Percentiles rank a stretch among this genome's conserved stretches.
Evolutionary conservation across 345 rosid species (phyloP).

Genomic region (Rhizophora mangle): DNA sequence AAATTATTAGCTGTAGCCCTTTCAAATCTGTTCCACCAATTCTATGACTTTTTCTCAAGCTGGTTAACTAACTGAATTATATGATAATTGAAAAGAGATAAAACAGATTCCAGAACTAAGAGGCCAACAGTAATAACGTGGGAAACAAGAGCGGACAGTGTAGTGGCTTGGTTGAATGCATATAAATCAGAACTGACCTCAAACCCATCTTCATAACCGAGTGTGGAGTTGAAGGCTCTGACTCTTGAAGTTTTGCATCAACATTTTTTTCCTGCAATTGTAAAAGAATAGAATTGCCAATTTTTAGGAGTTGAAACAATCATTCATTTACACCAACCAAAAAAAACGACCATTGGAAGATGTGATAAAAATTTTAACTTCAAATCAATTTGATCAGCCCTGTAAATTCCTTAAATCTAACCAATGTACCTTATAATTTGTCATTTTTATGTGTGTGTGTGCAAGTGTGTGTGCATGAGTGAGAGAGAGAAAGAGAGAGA

Average conservation of each 20-base stretch:
- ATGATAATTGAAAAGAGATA: not conserved
- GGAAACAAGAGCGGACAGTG: not conserved
- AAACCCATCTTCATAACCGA: slow-evolving; percentile 73
- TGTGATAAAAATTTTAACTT: not conserved
- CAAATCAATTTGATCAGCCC: not conserved
- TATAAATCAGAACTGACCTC: slow-evolving; percentile 48
- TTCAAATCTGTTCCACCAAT: not conserved
- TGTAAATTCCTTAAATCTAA: not conserved
- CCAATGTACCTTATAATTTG: not conserved
- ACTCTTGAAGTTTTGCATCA: slow-evolving; percentile 74
- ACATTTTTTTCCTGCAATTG: slow-evolving; percentile 78
- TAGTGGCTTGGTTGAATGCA: not conserved
- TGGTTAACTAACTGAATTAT: not conserved
- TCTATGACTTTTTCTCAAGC: not conserved
- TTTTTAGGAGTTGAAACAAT: not conserved
- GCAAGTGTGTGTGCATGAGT: too few relatives aligned
- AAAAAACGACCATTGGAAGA: not conserved
- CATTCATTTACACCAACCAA: not conserved
- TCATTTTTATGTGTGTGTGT: not conserved
- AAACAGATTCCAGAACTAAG: not conserved
- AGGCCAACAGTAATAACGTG: not conserved
- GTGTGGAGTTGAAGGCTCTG: slow-evolving; percentile 95
- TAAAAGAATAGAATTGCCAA: slow-evolving; percentile 13
- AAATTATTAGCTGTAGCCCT: not conserved
- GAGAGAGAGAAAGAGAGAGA: not conserved